These are phyloP conservation scores for Fusarium dimerum DNA, from an alignment of 2,329 filamentous ascomycete species.

Conservation along the genomic window DNA sequence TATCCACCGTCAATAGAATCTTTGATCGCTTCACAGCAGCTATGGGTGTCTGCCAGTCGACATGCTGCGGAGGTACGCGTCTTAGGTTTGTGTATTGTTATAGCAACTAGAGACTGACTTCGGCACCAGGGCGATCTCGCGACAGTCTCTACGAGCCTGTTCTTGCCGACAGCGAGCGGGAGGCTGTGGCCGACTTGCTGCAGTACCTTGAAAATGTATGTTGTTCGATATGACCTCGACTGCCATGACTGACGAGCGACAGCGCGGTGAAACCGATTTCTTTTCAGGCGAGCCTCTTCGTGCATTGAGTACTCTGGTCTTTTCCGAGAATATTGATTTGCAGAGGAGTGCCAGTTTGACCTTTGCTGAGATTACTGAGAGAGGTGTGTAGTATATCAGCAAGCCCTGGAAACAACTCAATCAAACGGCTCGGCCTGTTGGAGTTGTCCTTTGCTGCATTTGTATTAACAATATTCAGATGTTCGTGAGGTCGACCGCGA, in stretches of 20 bases:
- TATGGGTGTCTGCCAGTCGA: constrained; percentile 64
- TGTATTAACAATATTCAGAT: constrained; percentile 59
- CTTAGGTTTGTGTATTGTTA: constrained; percentile 2
- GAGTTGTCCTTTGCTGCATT: neutral
- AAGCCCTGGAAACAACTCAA: neutral
- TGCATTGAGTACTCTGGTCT: constrained; percentile 92
- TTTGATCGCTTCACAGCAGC: constrained; percentile 28
- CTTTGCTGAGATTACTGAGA: constrained; percentile 97
- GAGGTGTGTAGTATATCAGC: constrained; percentile 67
- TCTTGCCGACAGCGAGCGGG: constrained; percentile 91
- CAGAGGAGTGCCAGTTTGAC: constrained; percentile 97
- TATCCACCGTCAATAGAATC: constrained; percentile 9
- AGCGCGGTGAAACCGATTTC: constrained; percentile 98
- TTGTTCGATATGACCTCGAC: constrained; percentile 15
- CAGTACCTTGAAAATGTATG: constrained; percentile 95
- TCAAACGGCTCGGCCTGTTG: too few relatives aligned
- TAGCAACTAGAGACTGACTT: constrained; percentile 28
- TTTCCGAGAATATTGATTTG: constrained; percentile 97
- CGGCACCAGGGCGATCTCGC: constrained; percentile 65
- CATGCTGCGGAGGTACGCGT: constrained; percentile 54
- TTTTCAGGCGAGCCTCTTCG: constrained; percentile 93
- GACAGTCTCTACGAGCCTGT: constrained; percentile 84
- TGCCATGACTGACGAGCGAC: constrained; percentile 34
- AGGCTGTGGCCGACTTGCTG: constrained; percentile 92
- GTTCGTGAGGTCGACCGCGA: constrained; percentile 93